Percentiles rank a stretch among this genome's conserved stretches.
Evolutionary conservation across 805 yeast genomes (phyloP).

Genomic region (Kuraishia piskuri): DNA sequence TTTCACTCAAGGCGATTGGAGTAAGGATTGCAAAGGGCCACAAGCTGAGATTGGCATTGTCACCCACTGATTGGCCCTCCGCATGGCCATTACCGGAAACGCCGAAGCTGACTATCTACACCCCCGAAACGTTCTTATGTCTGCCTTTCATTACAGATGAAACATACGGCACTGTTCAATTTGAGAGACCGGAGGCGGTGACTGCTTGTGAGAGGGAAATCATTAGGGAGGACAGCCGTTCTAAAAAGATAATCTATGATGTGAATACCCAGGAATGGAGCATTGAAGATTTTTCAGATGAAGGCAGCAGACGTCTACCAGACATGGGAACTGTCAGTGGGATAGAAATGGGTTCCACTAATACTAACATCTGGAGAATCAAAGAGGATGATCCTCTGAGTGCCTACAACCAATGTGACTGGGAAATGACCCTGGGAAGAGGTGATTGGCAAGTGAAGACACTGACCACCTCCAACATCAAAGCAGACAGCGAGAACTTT

Average conservation of each 20-base stretch:
- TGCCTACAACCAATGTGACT: constrained; percentile 28
- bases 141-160: not conserved
- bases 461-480: constrained; percentile 22
- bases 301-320: constrained; percentile 22
- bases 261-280: constrained; percentile 26
- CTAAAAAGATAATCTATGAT: constrained; percentile 17
- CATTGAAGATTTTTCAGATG: constrained; percentile 25
- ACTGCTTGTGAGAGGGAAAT: not conserved
- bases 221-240: not conserved
- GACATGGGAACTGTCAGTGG: constrained; percentile 22
- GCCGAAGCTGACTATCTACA: constrained; percentile 18
- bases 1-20: constrained; percentile 32
- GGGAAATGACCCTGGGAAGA: constrained; percentile 33
- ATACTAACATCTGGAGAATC: constrained; percentile 29
- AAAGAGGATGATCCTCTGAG: constrained; percentile 28
- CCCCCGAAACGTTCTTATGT: not conserved
- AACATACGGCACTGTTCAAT: not conserved
- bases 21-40: constrained; percentile 27
- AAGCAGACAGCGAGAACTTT: constrained; percentile 23
- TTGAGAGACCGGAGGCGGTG: constrained; percentile 4
- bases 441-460: constrained; percentile 29
- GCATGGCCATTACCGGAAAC: constrained; percentile 36
- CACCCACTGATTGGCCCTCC: constrained; percentile 40
- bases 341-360: constrained; percentile 31
- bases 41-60: constrained; percentile 28